Evolutionary conservation across 352 stramenopile genomes (phyloP).

Genomic region (Sclerospora graminicola): DNA sequence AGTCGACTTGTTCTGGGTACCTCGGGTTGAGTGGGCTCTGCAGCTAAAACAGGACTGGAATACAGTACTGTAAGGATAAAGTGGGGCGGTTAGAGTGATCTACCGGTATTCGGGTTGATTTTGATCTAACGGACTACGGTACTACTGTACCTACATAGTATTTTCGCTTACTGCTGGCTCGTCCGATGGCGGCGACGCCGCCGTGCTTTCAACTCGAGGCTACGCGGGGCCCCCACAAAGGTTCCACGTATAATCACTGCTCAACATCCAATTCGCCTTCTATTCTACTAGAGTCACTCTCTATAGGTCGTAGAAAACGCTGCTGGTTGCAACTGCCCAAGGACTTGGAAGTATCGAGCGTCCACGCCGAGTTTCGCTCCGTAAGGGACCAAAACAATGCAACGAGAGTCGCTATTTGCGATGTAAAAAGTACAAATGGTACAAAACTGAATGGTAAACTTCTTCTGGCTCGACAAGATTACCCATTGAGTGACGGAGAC

Average conservation of each 20-base stretch:
- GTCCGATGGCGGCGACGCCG: background rate
- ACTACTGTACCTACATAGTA: no score
- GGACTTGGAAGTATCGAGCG: slow-evolving; percentile 51
- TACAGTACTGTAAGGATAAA: no score
- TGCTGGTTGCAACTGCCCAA: slow-evolving; percentile 38
- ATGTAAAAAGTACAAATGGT: slow-evolving; percentile 52
- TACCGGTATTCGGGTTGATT: no score
- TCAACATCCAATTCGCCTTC: background rate
- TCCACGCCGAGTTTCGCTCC: slow-evolving; percentile 37
- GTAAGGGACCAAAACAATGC: background rate
- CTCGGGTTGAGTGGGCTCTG: no score
- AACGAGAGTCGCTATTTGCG: slow-evolving; percentile 9
- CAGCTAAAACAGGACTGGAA: no score
- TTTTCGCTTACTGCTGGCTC: no score
- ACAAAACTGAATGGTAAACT: slow-evolving; percentile 38
- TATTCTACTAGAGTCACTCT: slow-evolving; percentile 5
- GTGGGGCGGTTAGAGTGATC: no score
- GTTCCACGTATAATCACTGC: slow-evolving; percentile 6
- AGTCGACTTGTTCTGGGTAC: no score
- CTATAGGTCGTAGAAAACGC: slow-evolving; percentile 35
- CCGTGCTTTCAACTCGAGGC: slow-evolving; percentile 24
- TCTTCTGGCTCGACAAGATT: slow-evolving; percentile 11
- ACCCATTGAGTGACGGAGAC: slow-evolving; percentile 26
- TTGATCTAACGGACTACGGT: no score
- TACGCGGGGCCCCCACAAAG: slow-evolving; percentile 17